Percentiles rank a stretch among this genome's conserved stretches.
Evolutionary conservation across 225 moss, liverwort and hornwort genomes (phyloP).

Genomic region (Polytrichum commune): DNA sequence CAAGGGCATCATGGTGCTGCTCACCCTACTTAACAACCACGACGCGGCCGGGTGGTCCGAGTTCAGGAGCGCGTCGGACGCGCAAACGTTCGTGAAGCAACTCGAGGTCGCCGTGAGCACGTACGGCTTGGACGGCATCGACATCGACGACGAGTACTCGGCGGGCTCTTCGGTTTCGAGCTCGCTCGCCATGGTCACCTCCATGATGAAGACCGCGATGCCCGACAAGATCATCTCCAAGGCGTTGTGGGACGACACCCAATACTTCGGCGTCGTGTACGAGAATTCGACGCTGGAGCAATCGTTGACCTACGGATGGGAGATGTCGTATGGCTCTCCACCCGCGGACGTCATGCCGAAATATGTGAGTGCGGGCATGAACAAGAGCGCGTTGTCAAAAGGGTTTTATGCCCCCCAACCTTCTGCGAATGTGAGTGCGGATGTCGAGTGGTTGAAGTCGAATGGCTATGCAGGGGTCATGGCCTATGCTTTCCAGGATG

Average conservation of each 20-base stretch:
- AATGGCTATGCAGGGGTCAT: slow-evolving; percentile 1
- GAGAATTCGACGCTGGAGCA: background rate
- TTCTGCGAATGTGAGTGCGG: background rate
- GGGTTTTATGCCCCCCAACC: background rate
- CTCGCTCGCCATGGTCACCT: slow-evolving; percentile 3
- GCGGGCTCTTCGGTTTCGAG: background rate
- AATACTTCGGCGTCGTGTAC: background rate
- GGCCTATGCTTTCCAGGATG: background rate
- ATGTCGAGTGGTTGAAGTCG: background rate
- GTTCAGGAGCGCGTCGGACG: background rate
- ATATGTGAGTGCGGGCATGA: background rate
- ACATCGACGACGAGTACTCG: slow-evolving; percentile 1
- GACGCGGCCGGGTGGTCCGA: background rate
- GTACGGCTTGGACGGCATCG: slow-evolving; percentile 3
- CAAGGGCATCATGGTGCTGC: background rate
- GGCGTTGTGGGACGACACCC: background rate
- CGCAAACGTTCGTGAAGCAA: background rate
- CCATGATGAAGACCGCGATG: slow-evolving; percentile 1
- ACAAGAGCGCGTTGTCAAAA: background rate
- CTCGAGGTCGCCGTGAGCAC: background rate
- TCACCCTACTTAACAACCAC: background rate
- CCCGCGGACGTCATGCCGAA: background rate
- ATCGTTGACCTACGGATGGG: slow-evolving; percentile 3
- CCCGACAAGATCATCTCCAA: slow-evolving; percentile 2
- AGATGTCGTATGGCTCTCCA: background rate